Evolutionary conservation across 495 filamentous ascomycete species (phyloP).

Genomic region (Rhypophila decipiens): DNA sequence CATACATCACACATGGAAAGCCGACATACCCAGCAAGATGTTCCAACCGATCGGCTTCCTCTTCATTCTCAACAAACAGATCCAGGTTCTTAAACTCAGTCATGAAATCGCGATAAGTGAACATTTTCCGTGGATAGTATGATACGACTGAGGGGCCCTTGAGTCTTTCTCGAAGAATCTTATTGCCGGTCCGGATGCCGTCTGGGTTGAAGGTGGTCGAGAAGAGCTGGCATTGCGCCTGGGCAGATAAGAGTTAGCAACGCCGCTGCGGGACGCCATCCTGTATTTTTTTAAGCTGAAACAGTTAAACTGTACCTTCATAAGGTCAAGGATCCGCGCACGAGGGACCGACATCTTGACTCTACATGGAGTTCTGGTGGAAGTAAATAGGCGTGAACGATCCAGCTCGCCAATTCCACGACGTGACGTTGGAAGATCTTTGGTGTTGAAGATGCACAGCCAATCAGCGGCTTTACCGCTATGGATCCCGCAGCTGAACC

Average conservation of each 20-base stretch:
- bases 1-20: background rate
- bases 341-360: slow-evolving; percentile 64
- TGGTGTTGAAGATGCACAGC: slow-evolving; percentile 2
- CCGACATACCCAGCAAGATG: slow-evolving; percentile 51
- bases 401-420: slow-evolving; percentile 1
- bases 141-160: slow-evolving; percentile 68
- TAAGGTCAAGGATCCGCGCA: slow-evolving; percentile 65
- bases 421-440: slow-evolving; percentile 12
- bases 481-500: slow-evolving; percentile 1
- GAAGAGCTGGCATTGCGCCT: slow-evolving; percentile 91
- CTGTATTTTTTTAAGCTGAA: background rate
- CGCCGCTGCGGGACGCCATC: too few species aligned
- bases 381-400: background rate
- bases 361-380: slow-evolving; percentile 16
- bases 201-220: slow-evolving; percentile 83
- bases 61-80: slow-evolving; percentile 62
- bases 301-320: slow-evolving; percentile 60
- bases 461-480: slow-evolving; percentile 2
- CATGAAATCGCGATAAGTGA: slow-evolving; percentile 62
- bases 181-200: slow-evolving; percentile 73
- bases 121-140: slow-evolving; percentile 77
- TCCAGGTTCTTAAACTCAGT: slow-evolving; percentile 49
- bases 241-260: slow-evolving; percentile 5
- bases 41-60: slow-evolving; percentile 72
- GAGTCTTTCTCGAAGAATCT: slow-evolving; percentile 77